Evolutionary conservation across 352 stramenopile species (phyloP).

Genomic region (Aphanomyces cochlioides): DNA sequence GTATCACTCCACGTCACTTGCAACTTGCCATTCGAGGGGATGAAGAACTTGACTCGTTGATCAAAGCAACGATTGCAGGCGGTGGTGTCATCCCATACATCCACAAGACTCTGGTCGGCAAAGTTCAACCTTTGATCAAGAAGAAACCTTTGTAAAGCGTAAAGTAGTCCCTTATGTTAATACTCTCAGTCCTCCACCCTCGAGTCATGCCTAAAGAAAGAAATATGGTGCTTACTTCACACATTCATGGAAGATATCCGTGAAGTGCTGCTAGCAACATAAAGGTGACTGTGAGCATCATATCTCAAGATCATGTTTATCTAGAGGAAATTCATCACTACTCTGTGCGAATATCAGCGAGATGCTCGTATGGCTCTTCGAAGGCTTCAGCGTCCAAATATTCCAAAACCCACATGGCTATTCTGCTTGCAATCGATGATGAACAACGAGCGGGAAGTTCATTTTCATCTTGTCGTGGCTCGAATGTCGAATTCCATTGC

Average conservation of each 20-base stretch:
- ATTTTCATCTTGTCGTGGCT: neutral
- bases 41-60: slow-evolving; percentile 98
- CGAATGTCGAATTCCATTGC: neutral
- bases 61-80: slow-evolving; percentile 99
- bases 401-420: slow-evolving; percentile 6
- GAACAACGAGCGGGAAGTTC: neutral
- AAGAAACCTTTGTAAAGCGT: slow-evolving; percentile 64
- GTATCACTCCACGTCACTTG: slow-evolving; percentile 98
- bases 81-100: slow-evolving; percentile 98
- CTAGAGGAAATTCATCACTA: neutral
- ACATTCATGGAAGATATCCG: no score
- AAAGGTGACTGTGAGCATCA: no score
- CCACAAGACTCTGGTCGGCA: slow-evolving; percentile 99
- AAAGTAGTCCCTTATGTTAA: neutral
- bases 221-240: no score
- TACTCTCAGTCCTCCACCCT: neutral
- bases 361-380: slow-evolving; percentile 20
- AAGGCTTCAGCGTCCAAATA: slow-evolving; percentile 1
- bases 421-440: neutral
- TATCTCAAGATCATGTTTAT: neutral
- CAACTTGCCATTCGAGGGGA: slow-evolving; percentile 99
- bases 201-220: neutral
- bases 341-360: slow-evolving; percentile 20
- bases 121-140: slow-evolving; percentile 76
- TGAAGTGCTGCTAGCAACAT: no score